Conservation (phyloP, 164 flowering plant species). For the Nelumbo lutea region DNA sequence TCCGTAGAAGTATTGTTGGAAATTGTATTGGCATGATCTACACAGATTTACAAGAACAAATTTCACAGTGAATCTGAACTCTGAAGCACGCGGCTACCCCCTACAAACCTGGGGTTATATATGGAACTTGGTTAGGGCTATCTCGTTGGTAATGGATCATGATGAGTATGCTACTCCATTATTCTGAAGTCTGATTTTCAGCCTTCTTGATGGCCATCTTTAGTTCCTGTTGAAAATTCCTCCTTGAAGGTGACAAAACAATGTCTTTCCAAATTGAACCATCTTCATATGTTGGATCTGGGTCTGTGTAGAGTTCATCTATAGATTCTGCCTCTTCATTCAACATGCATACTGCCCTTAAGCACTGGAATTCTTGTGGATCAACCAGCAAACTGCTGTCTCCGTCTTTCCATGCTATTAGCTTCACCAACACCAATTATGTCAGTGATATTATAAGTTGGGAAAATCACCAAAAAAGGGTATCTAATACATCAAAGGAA, state of each 20-base stretch:
- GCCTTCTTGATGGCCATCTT: constrained; percentile 39
- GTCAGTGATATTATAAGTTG: neutral
- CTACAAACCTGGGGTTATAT: neutral
- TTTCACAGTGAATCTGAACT: neutral
- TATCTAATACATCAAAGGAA: too few species aligned
- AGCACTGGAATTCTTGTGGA: constrained; percentile 55
- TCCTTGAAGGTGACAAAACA: constrained; percentile 48
- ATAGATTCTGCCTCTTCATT: constrained; percentile 71
- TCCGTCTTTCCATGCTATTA: constrained; percentile 85
- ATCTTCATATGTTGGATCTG: constrained; percentile 12
- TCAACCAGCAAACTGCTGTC: constrained; percentile 56
- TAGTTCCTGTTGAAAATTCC: constrained; percentile 42
- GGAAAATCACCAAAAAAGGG: too few species aligned
- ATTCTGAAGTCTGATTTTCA: constrained; percentile 19
- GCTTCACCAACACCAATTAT: constrained; percentile 23
- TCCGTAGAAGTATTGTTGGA: too few species aligned
- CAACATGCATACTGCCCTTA: constrained; percentile 36
- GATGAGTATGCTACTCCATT: neutral
- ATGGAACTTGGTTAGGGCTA: neutral
- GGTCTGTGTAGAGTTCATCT: constrained; percentile 50
- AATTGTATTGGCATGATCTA: neutral
- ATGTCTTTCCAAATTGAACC: constrained; percentile 66
- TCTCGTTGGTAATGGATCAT: neutral
- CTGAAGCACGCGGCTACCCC: too few species aligned
- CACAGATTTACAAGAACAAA: neutral